Evolutionary conservation across 1,139 yeast species (phyloP), one percentile per base, ranked within the genome.

Genomic region (Geotrichum aggregatum): DNA sequence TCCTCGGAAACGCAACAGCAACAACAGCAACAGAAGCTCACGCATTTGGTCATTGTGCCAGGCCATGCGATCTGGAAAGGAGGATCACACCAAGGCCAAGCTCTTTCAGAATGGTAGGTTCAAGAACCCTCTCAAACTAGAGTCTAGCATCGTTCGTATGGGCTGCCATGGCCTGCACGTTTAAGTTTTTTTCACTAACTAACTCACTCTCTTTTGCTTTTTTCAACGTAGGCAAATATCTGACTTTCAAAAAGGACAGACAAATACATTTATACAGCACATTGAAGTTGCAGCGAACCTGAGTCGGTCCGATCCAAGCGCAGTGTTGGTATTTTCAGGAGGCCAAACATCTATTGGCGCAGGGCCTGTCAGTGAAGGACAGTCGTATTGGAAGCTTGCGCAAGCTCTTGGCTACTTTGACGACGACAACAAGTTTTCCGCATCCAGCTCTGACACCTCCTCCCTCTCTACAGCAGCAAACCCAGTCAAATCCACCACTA

Each of bases 201-300:
- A 5, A 5, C 8, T 24, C 8, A 5, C 8, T 24, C 8, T 24
- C 8, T 24, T 24, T 24, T 24, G 5, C 8, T 24, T 24, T 24
- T 24, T 24, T 24, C 8, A 5, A 5, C 28, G 8, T 8, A 43
- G 95, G 95, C 62, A 64, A 33, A 66, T 87, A 51, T 89, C 80
- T 2, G 69, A 78, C 0, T 86, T 85, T 60, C 95, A 87, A 64
- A 54, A 69, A 3, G 86, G 82, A 53, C 91, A 92, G 1, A 69
- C 78, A 31, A 89, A 83, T 10, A 74, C 82, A 26, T 84, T 86
- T 64, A 75, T 80, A n/a, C 76, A 81, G 39, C 95, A 87, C 63
- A 75, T 85, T 2, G 59, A 67, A 13, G 61, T 54, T 16, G 72
- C 78, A n/a, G 55, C 75, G 11, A 35, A 49, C 2, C 44, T 58